Evolutionary conservation across 371 early-diverging fungal genomes (phyloP), one percentile per base, ranked within the genome.

Genomic region (Apophysomyces trapeziformis): DNA sequence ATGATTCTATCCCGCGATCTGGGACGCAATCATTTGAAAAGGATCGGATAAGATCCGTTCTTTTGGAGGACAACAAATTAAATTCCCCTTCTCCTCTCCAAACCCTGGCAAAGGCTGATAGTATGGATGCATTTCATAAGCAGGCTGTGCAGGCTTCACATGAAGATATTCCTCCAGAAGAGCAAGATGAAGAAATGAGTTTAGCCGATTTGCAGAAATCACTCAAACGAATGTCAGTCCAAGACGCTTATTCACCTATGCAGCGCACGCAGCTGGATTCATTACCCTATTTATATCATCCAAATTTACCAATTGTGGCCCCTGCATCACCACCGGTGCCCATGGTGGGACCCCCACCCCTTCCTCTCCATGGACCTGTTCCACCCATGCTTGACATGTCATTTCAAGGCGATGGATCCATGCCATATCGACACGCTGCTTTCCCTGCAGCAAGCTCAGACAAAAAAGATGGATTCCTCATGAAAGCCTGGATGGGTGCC

Each of bases 121-220:
- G 38, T 38, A 18, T 63, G 47, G 37, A 58, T 45, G 58, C 46
- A n/a, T 45, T 63, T 7, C 63, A 67, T 16, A 60, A 61, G 43
- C 67, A 63, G n/a, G 16, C 58, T 14, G 45, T 50, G 57, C 69
- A 32, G 16, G 43, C 32, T 41, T 50, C 21, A 7, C 26, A n/a
- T 36, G 38, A 59, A 45, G n/a, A 46, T 18, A 38, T 38, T 21
- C 32, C 16, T 41, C 14, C 59, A 13, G 67, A 67, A 5, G 69
- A 72, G 21, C 76, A 74, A 43, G 75, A 76, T 39, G 71, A 73
- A 68, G 71, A 76, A 2, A 73, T 72, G 70, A 76, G 75, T 47
- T 54, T 79, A 5, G 77, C 77, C 13, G 79, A 79, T 59, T 41
- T 79, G 11, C 73, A 72, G 32, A 71, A 68, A 18, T 72, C 72